These are phyloP conservation scores for Tetrahymena elliotti DNA, from an alignment of 73 alveolate genomes.

Conservation along the genomic window DNA sequence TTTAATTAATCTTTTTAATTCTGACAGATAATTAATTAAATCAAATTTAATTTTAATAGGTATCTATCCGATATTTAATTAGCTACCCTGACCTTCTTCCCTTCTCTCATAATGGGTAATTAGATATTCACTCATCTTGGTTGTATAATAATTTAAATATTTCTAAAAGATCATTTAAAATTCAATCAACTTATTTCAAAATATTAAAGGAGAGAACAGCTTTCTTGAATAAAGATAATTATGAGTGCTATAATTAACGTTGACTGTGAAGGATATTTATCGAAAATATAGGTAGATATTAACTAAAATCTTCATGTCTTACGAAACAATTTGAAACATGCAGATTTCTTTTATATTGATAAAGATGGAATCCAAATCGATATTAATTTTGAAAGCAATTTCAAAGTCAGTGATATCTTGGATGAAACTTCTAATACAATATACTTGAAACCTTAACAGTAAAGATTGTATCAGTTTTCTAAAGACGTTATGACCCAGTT, in stretches of 20 bases:
- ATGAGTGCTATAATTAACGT: background rate
- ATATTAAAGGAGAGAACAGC: no score
- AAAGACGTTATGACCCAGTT: background rate
- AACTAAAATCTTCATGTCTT: background rate
- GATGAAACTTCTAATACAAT: background rate
- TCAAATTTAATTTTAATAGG: background rate
- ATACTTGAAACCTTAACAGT: background rate
- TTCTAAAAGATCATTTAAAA: no score
- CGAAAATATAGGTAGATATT: background rate
- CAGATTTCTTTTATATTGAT: background rate
- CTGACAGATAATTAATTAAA: background rate
- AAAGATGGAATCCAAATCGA: background rate
- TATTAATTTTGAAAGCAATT: background rate
- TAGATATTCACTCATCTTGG: background rate
- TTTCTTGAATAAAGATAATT: background rate
- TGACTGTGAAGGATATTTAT: background rate
- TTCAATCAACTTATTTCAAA: background rate
- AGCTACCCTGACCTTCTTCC: background rate
- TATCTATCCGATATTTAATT: background rate
- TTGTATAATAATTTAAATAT: background rate
- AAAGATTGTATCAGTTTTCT: background rate
- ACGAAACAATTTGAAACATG: background rate
- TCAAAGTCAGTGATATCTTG: background rate
- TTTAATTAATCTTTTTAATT: background rate
- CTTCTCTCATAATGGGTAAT: background rate